A percentile compares a stretch with the other conserved stretches of the same genome.
phyloP scores from a whole-genome alignment of 2,329 filamentous ascomycete species.

The Mycogone perniciosa region DNA sequence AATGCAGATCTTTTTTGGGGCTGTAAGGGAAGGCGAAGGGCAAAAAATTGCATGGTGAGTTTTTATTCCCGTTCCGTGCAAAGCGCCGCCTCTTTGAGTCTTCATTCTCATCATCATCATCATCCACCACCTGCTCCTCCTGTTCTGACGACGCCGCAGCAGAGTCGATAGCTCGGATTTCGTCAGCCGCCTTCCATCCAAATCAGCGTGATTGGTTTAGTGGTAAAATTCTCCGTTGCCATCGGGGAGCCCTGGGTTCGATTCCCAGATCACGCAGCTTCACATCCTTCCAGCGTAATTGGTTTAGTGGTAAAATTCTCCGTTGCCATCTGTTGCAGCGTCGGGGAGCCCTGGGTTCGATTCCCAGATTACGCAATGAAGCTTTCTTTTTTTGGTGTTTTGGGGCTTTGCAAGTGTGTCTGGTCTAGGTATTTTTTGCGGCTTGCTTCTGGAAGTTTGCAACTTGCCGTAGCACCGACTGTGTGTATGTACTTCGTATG shows the following conservation, averaged over 20 bases:
- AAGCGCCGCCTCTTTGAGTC: too few relatives aligned
- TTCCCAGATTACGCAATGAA: conserved; percentile 28
- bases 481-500: too few relatives aligned
- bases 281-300: conserved; percentile 8
- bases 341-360: conserved; percentile 30
- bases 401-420: too few relatives aligned
- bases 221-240: conserved; percentile 3
- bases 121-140: neutral
- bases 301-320: conserved; percentile 29
- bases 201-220: conserved; percentile 14
- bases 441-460: too few relatives aligned
- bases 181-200: neutral
- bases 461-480: too few relatives aligned
- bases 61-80: too few relatives aligned
- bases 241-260: conserved; percentile 1
- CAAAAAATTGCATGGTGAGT: too few relatives aligned
- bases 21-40: too few relatives aligned
- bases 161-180: neutral
- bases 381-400: conserved; percentile 6
- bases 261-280: neutral
- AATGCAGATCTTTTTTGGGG: too few relatives aligned
- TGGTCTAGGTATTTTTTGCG: too few relatives aligned
- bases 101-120: too few relatives aligned
- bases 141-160: conserved; percentile 2
- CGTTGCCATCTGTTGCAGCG: conserved; percentile 25